These are phyloP conservation scores for Pythium rhizo-oryzae DNA, from an alignment of 352 stramenopile species.

Conservation along the genomic window DNA sequence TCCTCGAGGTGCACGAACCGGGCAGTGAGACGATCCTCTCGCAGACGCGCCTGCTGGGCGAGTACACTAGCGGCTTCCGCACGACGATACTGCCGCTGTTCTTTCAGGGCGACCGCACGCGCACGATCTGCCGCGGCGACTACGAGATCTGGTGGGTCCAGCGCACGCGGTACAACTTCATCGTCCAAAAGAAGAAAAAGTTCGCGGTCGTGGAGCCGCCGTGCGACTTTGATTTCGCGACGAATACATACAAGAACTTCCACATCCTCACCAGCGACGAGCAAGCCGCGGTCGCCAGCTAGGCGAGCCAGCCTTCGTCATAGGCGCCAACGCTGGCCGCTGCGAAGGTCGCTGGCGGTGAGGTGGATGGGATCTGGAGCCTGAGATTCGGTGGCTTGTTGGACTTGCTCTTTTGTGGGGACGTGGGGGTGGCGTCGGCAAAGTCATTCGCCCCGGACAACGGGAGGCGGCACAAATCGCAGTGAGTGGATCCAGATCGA, in stretches of 20 bases:
- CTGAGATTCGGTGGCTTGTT: constrained; percentile 19
- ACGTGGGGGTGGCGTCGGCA: not conserved
- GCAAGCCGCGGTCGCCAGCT: not conserved
- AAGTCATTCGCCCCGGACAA: constrained; percentile 16
- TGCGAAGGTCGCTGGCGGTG: no score
- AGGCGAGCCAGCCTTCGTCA: constrained; percentile 40
- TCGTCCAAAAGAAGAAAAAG: constrained; percentile 83
- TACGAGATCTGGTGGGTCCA: constrained; percentile 91
- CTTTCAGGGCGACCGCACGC: constrained; percentile 57
- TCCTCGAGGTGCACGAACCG: constrained; percentile 82
- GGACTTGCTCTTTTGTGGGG: constrained; percentile 2
- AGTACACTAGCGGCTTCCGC: constrained; percentile 76
- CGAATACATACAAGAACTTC: constrained; percentile 81
- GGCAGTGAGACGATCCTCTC: constrained; percentile 67
- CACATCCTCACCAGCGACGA: constrained; percentile 30
- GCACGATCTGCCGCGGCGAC: constrained; percentile 67
- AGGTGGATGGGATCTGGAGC: constrained; percentile 11
- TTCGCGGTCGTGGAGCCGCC: constrained; percentile 58
- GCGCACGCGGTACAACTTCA: constrained; percentile 79
- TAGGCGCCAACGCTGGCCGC: no score
- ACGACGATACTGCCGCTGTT: constrained; percentile 78
- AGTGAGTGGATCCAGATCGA: constrained; percentile 40
- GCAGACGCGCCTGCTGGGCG: constrained; percentile 65
- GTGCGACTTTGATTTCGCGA: constrained; percentile 82
- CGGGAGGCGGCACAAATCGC: constrained; percentile 60